Conservation (phyloP, 306 rosid species). For the Vigna nakashimae region DNA sequence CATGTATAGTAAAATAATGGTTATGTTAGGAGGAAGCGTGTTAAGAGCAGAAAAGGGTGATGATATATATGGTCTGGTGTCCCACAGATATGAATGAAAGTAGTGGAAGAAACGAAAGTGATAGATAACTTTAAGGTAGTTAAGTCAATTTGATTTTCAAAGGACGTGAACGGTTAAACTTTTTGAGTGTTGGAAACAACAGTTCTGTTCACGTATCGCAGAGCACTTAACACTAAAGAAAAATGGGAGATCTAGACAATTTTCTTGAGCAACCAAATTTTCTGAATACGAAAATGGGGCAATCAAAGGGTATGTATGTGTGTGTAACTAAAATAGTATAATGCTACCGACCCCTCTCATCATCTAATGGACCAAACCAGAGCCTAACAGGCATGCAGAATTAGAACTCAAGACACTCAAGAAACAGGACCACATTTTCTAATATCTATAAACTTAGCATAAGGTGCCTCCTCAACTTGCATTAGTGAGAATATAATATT, state of each 20-base stretch:
- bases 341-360: not conserved
- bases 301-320: not conserved
- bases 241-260: conserved; percentile 8
- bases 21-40: too few species aligned
- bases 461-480: conserved; percentile 41
- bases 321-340: not conserved
- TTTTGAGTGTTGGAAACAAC: conserved; percentile 20
- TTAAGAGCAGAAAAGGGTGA: not conserved
- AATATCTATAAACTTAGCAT: conserved; percentile 37
- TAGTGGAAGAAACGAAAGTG: conserved; percentile 2
- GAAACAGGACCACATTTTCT: conserved; percentile 39
- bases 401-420: not conserved
- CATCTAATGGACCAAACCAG: conserved; percentile 34
- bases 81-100: not conserved
- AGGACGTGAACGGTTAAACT: conserved; percentile 3
- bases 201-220: conserved; percentile 2
- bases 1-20: too few species aligned
- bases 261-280: conserved; percentile 30
- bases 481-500: conserved; percentile 36
- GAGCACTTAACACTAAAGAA: not conserved
- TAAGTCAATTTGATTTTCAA: conserved; percentile 29
- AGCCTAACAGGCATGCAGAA: conserved; percentile 39
- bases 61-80: not conserved
- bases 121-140: conserved; percentile 28
- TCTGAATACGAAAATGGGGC: conserved; percentile 13